A percentile compares a stretch with the other conserved stretches of the same genome.
phyloP scores from a whole-genome alignment of 2,329 filamentous ascomycete genomes.

The Penicillium sp. region DNA sequence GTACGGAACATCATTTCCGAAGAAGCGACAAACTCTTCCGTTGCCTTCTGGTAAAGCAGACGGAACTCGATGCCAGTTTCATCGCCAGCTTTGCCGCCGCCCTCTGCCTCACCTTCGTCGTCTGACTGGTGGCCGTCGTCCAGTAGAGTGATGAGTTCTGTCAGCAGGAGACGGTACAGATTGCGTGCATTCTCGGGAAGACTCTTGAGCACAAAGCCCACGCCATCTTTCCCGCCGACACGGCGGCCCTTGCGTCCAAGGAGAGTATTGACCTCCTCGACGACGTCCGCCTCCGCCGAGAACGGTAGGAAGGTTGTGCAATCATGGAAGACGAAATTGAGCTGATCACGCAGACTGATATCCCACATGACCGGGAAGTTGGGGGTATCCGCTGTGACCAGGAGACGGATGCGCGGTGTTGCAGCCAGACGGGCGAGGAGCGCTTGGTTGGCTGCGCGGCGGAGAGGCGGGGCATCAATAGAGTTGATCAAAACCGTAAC shows the following conservation, averaged over 20 bases:
- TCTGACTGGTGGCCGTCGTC: conserved; percentile 52
- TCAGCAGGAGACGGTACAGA: conserved; percentile 79
- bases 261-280: conserved; percentile 86
- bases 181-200: conserved; percentile 89
- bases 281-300: conserved; percentile 72
- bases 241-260: conserved; percentile 77
- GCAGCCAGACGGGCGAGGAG: conserved; percentile 74
- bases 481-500: conserved; percentile 80
- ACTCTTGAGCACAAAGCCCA: conserved; percentile 84
- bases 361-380: conserved; percentile 90
- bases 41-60: conserved; percentile 89
- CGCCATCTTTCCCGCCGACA: conserved; percentile 84
- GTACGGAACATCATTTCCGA: conserved; percentile 96
- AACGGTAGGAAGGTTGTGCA: conserved; percentile 84
- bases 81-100: conserved; percentile 33
- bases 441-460: conserved; percentile 67
- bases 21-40: conserved; percentile 95
- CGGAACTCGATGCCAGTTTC: conserved; percentile 79
- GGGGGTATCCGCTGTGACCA: conserved; percentile 83
- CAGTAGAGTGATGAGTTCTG: conserved; percentile 73
- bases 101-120: conserved; percentile 50
- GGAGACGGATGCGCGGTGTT: conserved; percentile 68
- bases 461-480: conserved; percentile 75
- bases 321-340: conserved; percentile 90
- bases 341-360: conserved; percentile 74